A percentile compares a stretch with the other conserved stretches of the same genome.
Conservation (phyloP, 148 eudicot genomes). For the Rhododendron mucronatum region DNA sequence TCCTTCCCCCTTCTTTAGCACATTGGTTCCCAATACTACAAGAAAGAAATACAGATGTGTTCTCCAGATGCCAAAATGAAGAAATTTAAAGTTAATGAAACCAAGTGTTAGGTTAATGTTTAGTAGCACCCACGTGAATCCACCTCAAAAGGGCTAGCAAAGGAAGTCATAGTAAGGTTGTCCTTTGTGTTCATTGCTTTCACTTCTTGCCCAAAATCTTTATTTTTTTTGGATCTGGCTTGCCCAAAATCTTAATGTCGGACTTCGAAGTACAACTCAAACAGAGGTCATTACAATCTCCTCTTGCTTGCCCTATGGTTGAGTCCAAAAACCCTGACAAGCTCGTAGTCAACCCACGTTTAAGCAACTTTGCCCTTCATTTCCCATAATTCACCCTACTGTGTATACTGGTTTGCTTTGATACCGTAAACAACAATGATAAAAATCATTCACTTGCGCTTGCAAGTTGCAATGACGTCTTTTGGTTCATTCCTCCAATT, state of each 20-base stretch:
- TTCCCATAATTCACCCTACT: neutral
- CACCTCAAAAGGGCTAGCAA: neutral
- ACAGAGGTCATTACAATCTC: neutral
- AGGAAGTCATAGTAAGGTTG: neutral
- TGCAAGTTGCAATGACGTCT: neutral
- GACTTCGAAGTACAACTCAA: neutral
- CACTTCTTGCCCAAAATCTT: neutral
- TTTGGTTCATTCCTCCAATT: neutral
- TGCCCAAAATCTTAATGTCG: neutral
- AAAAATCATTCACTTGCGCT: neutral
- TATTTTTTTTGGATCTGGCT: no score
- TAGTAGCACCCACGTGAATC: no score
- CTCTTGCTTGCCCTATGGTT: neutral
- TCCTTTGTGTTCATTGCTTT: neutral
- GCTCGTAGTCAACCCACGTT: neutral
- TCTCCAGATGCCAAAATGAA: neutral
- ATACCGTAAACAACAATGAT: neutral
- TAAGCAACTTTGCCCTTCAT: neutral
- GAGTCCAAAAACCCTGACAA: neutral
- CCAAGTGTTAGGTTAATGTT: neutral
- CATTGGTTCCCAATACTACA: neutral
- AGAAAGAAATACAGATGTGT: neutral
- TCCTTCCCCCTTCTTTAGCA: neutral
- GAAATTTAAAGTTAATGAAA: neutral
- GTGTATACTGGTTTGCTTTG: neutral